These are phyloP conservation scores for Clavispora carvajalis DNA, from an alignment of 805 yeast genomes.

Conservation along the genomic window DNA sequence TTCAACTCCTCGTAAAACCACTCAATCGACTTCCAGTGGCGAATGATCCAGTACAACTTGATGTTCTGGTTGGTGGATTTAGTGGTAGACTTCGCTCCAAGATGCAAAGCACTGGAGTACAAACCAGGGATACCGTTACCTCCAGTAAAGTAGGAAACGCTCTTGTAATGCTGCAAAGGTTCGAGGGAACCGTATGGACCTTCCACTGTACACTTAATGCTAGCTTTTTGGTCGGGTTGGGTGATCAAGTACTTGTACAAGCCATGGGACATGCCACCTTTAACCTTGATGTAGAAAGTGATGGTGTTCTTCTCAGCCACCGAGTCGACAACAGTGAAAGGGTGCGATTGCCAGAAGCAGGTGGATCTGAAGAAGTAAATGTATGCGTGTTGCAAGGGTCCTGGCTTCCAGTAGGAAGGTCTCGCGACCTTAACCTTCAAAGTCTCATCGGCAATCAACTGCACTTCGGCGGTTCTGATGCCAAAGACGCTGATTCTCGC, in stretches of 20 bases:
- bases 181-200: conserved; percentile 55
- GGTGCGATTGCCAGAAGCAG: conserved; percentile 68
- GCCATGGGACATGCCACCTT: conserved; percentile 52
- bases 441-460: conserved; percentile 39
- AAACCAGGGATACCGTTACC: conserved; percentile 64
- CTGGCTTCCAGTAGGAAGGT: conserved; percentile 44
- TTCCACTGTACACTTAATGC: conserved; percentile 45
- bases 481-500: conserved; percentile 32
- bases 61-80: conserved; percentile 5
- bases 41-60: conserved; percentile 36
- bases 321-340: conserved; percentile 55
- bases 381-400: conserved; percentile 54
- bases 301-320: conserved; percentile 35
- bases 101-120: conserved; percentile 36
- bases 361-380: conserved; percentile 50
- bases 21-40: conserved; percentile 34
- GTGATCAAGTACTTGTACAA: conserved; percentile 28
- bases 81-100: conserved; percentile 12
- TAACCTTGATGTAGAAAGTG: conserved; percentile 44
- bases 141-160: conserved; percentile 52
- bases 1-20: conserved; percentile 37
- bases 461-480: conserved; percentile 31
- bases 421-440: conserved; percentile 43
- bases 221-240: conserved; percentile 27
- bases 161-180: conserved; percentile 44